phyloP scores from a whole-genome alignment of 441 rosid genomes.

The Melastoma candidum region DNA sequence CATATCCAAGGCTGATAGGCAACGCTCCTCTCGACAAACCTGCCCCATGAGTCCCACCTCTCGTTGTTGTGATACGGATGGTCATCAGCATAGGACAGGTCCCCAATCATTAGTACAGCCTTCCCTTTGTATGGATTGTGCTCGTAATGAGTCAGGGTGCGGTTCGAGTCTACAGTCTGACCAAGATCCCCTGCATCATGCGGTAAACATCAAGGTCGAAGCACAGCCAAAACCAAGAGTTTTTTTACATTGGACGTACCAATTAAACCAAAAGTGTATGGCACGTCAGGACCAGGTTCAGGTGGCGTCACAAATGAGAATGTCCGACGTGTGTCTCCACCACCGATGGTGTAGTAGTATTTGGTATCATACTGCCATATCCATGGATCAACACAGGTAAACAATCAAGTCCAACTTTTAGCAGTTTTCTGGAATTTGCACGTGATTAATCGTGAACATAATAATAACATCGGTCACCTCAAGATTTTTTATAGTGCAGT shows the following conservation, averaged over 20 bases:
- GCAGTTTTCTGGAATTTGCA: not conserved
- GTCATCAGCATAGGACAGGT: slow-evolving; percentile 58
- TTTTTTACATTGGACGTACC: slow-evolving; percentile 21
- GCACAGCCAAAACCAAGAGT: not conserved
- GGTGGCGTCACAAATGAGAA: slow-evolving; percentile 60
- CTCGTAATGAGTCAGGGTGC: slow-evolving; percentile 40
- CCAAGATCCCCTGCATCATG: slow-evolving; percentile 47
- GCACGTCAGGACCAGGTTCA: slow-evolving; percentile 52
- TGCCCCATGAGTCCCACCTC: slow-evolving; percentile 57
- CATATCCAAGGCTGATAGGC: slow-evolving; percentile 65
- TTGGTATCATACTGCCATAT: slow-evolving; percentile 35
- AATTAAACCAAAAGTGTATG: slow-evolving; percentile 58
- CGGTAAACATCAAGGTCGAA: not conserved
- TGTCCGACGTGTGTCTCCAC: slow-evolving; percentile 22
- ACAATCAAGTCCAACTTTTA: slow-evolving; percentile 19
- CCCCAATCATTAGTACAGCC: slow-evolving; percentile 47
- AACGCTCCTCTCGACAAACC: slow-evolving; percentile 39
- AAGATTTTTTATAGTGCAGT: slow-evolving; percentile 12
- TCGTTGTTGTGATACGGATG: slow-evolving; percentile 37
- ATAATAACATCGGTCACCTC: slow-evolving; percentile 2
- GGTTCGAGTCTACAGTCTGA: slow-evolving; percentile 50
- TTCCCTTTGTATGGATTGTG: slow-evolving; percentile 35
- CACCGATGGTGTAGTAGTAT: slow-evolving; percentile 46
- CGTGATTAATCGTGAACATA: not conserved
- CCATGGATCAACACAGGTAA: not conserved